Percentiles rank a stretch among this genome's conserved stretches.
Conservation (phyloP, 441 rosid genomes). For the Brassica balearica region DNA sequence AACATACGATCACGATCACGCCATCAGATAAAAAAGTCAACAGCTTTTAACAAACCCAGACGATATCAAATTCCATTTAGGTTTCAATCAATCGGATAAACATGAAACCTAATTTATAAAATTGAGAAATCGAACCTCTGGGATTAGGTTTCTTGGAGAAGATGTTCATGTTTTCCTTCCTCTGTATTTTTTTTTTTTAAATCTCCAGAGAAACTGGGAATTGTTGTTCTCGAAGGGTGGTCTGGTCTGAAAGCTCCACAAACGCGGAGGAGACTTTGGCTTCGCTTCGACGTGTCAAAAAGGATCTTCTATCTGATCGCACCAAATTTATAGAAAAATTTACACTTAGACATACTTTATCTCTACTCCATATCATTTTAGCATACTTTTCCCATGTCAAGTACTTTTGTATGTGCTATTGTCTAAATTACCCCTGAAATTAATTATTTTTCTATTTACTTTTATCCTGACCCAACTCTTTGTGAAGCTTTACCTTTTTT, state of each 20-base stretch:
- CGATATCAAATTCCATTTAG: conserved; percentile 14
- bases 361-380: too few species aligned
- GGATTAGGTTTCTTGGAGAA: conserved; percentile 79
- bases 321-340: conserved; percentile 2
- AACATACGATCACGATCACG: conserved; percentile 25
- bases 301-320: conserved; percentile 21
- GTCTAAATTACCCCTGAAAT: too few species aligned
- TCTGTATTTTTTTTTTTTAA: neutral
- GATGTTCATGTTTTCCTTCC: conserved; percentile 58
- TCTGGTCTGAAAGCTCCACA: conserved; percentile 10
- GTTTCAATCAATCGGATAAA: neutral
- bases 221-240: neutral
- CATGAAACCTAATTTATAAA: neutral
- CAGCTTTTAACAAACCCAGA: neutral
- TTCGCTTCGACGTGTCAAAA: conserved; percentile 26
- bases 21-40: conserved; percentile 23
- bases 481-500: too few species aligned
- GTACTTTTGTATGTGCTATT: too few species aligned
- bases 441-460: too few species aligned
- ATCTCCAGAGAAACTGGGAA: neutral
- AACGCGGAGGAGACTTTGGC: conserved; percentile 29
- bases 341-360: too few species aligned
- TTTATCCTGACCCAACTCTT: too few species aligned
- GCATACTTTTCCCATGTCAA: too few species aligned
- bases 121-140: conserved; percentile 49